These are phyloP conservation scores for Oryza glumipatula DNA, from an alignment of 176 grass and related monocot species.

Conservation along the genomic window DNA sequence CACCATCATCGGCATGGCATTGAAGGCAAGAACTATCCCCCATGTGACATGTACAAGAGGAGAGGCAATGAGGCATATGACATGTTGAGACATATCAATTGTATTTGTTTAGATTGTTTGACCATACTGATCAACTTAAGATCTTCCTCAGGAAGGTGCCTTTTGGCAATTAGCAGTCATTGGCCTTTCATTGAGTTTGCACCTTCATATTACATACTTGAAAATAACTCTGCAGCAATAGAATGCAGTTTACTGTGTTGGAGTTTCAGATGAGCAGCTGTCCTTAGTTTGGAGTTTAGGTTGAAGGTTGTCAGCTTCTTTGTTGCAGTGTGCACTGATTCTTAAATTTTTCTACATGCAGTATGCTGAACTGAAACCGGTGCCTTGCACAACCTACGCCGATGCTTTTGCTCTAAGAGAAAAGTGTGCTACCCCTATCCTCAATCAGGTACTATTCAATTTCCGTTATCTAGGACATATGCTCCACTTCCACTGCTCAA, in stretches of 20 bases:
- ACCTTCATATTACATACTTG: slow-evolving; percentile 1
- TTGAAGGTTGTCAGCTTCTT: slow-evolving; percentile 7
- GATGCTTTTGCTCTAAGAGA: slow-evolving; percentile 87
- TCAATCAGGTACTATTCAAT: slow-evolving; percentile 65
- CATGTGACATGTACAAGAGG: background rate
- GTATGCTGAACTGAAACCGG: slow-evolving; percentile 97
- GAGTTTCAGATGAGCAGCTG: background rate
- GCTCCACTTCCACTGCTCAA: background rate
- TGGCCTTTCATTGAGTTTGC: slow-evolving; percentile 13
- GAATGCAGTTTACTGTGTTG: background rate
- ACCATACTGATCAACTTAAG: background rate
- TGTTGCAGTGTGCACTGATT: slow-evolving; percentile 30
- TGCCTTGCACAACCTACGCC: slow-evolving; percentile 83
- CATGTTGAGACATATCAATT: background rate
- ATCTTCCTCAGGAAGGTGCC: background rate
- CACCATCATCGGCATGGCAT: slow-evolving; percentile 94
- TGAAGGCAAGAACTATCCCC: slow-evolving; percentile 65
- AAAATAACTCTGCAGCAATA: background rate
- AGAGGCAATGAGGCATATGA: background rate
- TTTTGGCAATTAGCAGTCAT: background rate
- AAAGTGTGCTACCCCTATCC: slow-evolving; percentile 92
- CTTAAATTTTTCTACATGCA: slow-evolving; percentile 51
- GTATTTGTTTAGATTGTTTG: background rate
- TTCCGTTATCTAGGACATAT: background rate
- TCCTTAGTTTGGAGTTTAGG: background rate